A percentile compares a stretch with the other conserved stretches of the same genome.
Conservation (phyloP, 495 filamentous ascomycete genomes). For the Platismatia glauca region DNA sequence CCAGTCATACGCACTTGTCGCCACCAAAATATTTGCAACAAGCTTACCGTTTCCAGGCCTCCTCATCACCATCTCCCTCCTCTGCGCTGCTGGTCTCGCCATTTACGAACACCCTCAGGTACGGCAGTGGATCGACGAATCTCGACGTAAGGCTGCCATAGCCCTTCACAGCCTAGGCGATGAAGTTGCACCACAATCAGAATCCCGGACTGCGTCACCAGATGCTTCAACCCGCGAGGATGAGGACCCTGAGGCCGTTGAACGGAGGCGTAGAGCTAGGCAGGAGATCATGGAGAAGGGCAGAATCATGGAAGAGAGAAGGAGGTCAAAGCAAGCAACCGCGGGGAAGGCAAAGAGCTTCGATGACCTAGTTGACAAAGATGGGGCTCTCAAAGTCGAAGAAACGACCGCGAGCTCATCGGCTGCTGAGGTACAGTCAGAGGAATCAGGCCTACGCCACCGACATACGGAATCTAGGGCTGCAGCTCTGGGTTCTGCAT, state of each 20-base stretch:
- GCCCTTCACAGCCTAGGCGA: conserved; percentile 72
- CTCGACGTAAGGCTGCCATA: conserved; percentile 68
- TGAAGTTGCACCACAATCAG: conserved; percentile 49
- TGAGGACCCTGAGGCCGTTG: conserved; percentile 54
- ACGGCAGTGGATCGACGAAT: conserved; percentile 63
- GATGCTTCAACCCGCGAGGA: conserved; percentile 50
- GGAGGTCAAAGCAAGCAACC: conserved; percentile 20
- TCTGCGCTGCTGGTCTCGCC: conserved; percentile 73
- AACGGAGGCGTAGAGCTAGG: conserved; percentile 56
- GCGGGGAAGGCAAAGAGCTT: conserved; percentile 35
- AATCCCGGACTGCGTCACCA: conserved; percentile 21
- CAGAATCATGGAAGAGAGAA: conserved; percentile 34
- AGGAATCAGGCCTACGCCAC: conserved; percentile 39
- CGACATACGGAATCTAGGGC: conserved; percentile 39
- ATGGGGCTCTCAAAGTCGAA: conserved; percentile 38
- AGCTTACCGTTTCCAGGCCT: conserved; percentile 45
- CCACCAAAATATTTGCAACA: neutral
- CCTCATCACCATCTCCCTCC: conserved; percentile 65
- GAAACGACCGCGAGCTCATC: conserved; percentile 35
- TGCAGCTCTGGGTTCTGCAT: conserved; percentile 40
- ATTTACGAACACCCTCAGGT: conserved; percentile 80
- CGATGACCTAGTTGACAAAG: conserved; percentile 46
- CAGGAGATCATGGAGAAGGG: conserved; percentile 66
- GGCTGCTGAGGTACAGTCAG: conserved; percentile 33
- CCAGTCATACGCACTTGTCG: neutral